Evolutionary conservation across 805 yeast genomes (phyloP), one percentile per base, ranked within the genome.

Genomic region (Candida sithepensis): DNA sequence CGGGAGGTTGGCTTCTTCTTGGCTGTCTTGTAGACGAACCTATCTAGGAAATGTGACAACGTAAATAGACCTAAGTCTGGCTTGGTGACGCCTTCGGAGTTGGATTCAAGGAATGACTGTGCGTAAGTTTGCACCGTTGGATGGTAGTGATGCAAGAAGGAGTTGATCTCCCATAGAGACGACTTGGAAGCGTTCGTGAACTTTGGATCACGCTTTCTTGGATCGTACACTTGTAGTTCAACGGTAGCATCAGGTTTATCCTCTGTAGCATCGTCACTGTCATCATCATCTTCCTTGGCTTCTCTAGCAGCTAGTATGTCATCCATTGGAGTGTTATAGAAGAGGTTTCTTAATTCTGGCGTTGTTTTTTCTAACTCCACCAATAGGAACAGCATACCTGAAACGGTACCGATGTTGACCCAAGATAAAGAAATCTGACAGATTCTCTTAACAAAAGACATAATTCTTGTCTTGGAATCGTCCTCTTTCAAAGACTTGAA

Each of bases 1-100:
- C 86, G 83, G n/a, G 83, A 70, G 30, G 72, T 65, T 18, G 82
- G 74, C 66, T 85, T 87, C 58, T 81, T 85, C 70, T 88, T 89
- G 42, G 97, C 88, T 65, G 90, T 89, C 69, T 88, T 85, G 72
- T 94, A 94, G 36, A 94, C 97, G 69, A 95, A 94, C 66, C 96
- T 81, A 68, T 94, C 97, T 69, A 94, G 76, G 80, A 94, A 94
- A 67, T 90, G 97, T 19, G 87, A 75, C 53, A 94, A 73, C 0
- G 97, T 84, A 68, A 82, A 92, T 51, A 94, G 77, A 6, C 96
- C 96, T 45, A 94, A 71, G 67, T 94, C 98, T 4, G 99, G 99
- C 60, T 90, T 87, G 8, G 76, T 73, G 28, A 78, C 56, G 9
- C 23, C 39, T 18, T 53, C 50, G 9, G 48, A 42, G 26, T 54